These are phyloP conservation scores for Leishmania amazonensis DNA, from an alignment of 208 protist species.

Conservation along the genomic window DNA sequence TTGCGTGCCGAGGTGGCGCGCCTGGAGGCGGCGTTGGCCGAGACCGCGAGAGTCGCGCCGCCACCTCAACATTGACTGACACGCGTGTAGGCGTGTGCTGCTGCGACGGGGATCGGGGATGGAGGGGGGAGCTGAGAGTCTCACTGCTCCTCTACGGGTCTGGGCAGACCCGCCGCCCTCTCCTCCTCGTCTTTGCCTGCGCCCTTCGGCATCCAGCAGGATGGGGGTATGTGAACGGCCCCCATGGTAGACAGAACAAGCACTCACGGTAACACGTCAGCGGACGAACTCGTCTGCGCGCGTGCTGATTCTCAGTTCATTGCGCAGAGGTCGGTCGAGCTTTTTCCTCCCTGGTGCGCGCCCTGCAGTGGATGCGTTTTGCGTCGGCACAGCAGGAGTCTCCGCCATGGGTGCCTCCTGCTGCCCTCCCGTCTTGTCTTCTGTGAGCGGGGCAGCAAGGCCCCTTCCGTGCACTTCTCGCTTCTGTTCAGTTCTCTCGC, in stretches of 20 bases:
- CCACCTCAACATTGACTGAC: neutral
- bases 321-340: neutral
- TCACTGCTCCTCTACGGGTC: neutral
- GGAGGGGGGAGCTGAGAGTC: neutral
- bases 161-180: neutral
- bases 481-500: neutral
- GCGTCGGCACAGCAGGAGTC: neutral
- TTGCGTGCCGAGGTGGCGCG: conserved; percentile 49
- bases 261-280: neutral
- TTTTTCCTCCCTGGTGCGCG: neutral
- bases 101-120: too few relatives aligned
- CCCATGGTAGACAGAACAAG: neutral
- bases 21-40: conserved; percentile 39
- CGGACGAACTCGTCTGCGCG: neutral
- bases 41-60: neutral
- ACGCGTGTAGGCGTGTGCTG: neutral
- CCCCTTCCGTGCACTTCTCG: neutral
- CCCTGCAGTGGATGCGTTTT: neutral
- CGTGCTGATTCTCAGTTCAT: neutral
- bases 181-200: neutral
- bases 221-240: neutral
- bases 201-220: neutral
- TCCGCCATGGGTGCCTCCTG: neutral
- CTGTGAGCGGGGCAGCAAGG: neutral
- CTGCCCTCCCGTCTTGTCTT: neutral